Percentiles rank a stretch among this genome's conserved stretches.
phyloP scores from a whole-genome alignment of 805 yeast species.

The Nakazawaea pomicola region DNA sequence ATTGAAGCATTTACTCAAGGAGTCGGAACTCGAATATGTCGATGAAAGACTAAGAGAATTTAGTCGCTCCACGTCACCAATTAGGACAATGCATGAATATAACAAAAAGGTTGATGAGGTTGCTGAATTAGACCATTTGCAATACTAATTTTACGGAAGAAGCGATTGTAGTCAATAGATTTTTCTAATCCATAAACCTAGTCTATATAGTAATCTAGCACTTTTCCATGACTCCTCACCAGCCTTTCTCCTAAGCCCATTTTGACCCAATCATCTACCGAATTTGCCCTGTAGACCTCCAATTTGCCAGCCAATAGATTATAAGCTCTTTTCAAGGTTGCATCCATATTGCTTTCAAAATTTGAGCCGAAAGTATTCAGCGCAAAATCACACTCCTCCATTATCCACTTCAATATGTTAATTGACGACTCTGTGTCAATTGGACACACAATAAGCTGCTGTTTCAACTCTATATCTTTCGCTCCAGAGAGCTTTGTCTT shows the following conservation, averaged over 20 bases:
- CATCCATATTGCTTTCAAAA: conserved; percentile 29
- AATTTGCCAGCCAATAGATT: conserved; percentile 27
- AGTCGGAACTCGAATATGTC: not conserved
- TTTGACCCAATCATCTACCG: conserved; percentile 31
- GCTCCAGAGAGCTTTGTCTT: conserved; percentile 45
- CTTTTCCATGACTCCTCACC: conserved; percentile 21
- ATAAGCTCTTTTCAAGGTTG: conserved; percentile 21
- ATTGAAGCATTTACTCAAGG: conserved; percentile 2
- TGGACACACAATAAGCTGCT: conserved; percentile 53
- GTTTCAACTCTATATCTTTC: conserved; percentile 42
- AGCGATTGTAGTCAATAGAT: not conserved
- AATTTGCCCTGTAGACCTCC: conserved; percentile 16
- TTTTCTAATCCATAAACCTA: conserved; percentile 12
- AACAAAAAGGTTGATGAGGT: too few species aligned
- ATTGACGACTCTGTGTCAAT: conserved; percentile 43
- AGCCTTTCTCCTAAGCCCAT: conserved; percentile 34
- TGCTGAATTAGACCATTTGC: not conserved
- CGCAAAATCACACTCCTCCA: conserved; percentile 47
- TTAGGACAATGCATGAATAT: too few species aligned
- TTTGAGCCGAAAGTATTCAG: conserved; percentile 14
- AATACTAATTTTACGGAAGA: not conserved
- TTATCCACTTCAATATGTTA: conserved; percentile 47
- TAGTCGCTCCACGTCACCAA: too few species aligned
- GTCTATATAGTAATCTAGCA: conserved; percentile 10
- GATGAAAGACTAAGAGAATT: not conserved